Conservation (phyloP, 352 stramenopile genomes). For the Phytophthora quininea region DNA sequence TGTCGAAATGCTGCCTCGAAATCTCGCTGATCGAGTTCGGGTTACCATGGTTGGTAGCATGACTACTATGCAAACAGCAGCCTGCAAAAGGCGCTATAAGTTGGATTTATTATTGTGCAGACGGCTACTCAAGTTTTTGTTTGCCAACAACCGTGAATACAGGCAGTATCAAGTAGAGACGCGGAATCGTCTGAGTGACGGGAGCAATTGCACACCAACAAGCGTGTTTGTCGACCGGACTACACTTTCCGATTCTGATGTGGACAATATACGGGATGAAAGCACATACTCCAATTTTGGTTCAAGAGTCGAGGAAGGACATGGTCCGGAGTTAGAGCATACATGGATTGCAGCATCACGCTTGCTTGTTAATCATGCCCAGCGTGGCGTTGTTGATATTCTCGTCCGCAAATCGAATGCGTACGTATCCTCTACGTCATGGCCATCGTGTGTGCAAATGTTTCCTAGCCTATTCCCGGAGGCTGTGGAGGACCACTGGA, state of each 20-base stretch:
- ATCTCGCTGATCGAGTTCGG: background rate
- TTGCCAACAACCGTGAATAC: constrained; percentile 6
- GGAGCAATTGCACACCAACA: background rate
- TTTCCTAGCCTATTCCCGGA: constrained; percentile 24
- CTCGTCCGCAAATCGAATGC: constrained; percentile 13
- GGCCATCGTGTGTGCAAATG: constrained; percentile 2
- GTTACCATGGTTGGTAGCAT: background rate
- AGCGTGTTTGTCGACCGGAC: background rate
- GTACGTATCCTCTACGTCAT: background rate
- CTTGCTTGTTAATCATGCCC: background rate
- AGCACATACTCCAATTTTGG: constrained; percentile 13
- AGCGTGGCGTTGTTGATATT: background rate
- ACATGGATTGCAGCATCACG: constrained; percentile 8
- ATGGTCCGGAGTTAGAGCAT: background rate
- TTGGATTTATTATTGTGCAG: constrained; percentile 2
- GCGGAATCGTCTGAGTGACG: background rate
- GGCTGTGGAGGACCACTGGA: constrained; percentile 26
- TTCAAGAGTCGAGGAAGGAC: background rate
- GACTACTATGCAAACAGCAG: background rate
- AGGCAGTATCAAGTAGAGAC: background rate
- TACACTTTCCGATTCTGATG: background rate
- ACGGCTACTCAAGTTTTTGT: background rate
- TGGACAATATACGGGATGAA: constrained; percentile 1
- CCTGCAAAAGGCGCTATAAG: background rate
- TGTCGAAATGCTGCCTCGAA: background rate